Evolutionary conservation across 2,329 filamentous ascomycete genomes (phyloP).

Genomic region (Pseudopithomyces chartarum): DNA sequence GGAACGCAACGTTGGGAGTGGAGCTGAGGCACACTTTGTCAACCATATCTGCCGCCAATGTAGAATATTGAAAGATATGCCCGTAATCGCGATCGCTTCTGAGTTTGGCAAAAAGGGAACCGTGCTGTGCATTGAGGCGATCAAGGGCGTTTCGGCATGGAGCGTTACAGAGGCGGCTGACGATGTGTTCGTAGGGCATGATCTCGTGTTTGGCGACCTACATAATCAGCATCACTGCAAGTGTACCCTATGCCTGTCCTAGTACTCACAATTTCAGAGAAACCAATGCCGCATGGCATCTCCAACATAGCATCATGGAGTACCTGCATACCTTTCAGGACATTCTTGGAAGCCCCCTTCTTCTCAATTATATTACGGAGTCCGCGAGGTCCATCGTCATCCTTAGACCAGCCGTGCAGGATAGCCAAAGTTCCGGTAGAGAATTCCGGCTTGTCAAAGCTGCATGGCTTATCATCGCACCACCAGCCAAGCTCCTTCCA

Average conservation of each 20-base stretch:
- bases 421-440: background rate
- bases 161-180: conserved; percentile 13
- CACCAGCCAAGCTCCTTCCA: conserved; percentile 15
- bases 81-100: background rate
- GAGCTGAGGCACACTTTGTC: conserved; percentile 3
- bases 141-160: conserved; percentile 15
- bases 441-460: background rate
- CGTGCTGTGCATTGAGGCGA: conserved; percentile 7
- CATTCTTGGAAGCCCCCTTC: conserved; percentile 1
- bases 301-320: conserved; percentile 8
- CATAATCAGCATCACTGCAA: background rate
- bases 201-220: conserved; percentile 5
- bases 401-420: conserved; percentile 10
- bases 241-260: background rate
- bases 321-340: background rate
- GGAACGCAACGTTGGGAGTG: background rate
- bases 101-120: conserved; percentile 1
- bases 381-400: background rate
- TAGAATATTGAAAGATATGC: background rate
- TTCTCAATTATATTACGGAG: background rate
- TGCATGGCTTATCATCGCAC: conserved; percentile 12
- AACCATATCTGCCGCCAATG: background rate
- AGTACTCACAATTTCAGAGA: background rate
- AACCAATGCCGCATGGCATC: conserved; percentile 14
- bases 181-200: conserved; percentile 4